These are phyloP conservation scores for Dendrostoma leiphaemia DNA, from an alignment of 2,329 filamentous ascomycete species.

Conservation along the genomic window DNA sequence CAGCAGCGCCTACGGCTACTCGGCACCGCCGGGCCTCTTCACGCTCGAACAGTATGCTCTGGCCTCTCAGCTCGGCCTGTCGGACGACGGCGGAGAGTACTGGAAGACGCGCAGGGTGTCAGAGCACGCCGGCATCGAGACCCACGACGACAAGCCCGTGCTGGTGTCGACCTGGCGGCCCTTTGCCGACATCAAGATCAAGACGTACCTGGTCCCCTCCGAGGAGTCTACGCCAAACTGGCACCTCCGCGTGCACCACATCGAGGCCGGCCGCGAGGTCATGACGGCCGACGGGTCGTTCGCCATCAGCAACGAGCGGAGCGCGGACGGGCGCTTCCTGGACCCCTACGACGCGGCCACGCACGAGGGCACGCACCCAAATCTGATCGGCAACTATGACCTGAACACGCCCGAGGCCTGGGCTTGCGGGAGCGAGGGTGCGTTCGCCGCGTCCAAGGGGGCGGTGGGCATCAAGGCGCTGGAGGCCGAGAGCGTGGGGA, in stretches of 20 bases:
- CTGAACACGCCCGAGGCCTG: constrained; percentile 52
- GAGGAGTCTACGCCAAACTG: constrained; percentile 59
- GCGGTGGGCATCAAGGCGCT: constrained; percentile 56
- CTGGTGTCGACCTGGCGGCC: constrained; percentile 70
- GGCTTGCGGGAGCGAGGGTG: constrained; percentile 47
- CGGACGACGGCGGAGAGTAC: constrained; percentile 73
- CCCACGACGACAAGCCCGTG: constrained; percentile 51
- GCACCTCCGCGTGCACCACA: constrained; percentile 65
- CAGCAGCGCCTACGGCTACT: constrained; percentile 73
- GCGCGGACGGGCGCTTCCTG: constrained; percentile 47
- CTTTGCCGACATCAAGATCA: constrained; percentile 65
- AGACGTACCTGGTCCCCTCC: constrained; percentile 65
- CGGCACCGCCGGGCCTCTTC: constrained; percentile 72
- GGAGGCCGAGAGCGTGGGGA: constrained; percentile 43
- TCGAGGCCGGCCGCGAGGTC: constrained; percentile 59
- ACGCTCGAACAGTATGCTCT: constrained; percentile 75
- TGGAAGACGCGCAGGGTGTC: constrained; percentile 75
- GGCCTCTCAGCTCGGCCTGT: constrained; percentile 72
- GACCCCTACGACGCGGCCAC: constrained; percentile 44
- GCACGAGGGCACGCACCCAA: constrained; percentile 51
- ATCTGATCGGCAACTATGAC: constrained; percentile 61
- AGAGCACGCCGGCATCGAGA: constrained; percentile 61
- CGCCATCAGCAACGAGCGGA: constrained; percentile 59
- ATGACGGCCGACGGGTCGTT: constrained; percentile 75
- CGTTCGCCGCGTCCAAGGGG: constrained; percentile 56